phyloP scores from a whole-genome alignment of 2,329 filamentous ascomycete genomes.

The Penicillium sp. region DNA sequence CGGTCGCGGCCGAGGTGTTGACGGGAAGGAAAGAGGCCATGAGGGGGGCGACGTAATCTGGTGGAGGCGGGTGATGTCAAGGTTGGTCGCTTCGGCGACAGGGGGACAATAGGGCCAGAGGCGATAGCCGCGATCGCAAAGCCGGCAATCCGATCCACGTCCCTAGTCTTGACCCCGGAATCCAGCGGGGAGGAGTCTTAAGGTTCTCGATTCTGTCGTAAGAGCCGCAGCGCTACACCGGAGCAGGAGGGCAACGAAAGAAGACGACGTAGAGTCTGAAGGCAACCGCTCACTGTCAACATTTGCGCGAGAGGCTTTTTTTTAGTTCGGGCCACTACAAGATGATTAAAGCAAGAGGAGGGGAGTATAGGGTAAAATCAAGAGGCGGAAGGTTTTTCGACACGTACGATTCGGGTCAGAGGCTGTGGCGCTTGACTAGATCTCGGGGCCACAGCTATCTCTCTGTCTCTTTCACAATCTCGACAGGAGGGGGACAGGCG shows the following conservation, averaged over 20 bases:
- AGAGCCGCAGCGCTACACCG: conserved; percentile 23
- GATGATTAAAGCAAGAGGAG: background rate
- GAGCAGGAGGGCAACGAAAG: conserved; percentile 19
- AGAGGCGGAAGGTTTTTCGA: conserved; percentile 15
- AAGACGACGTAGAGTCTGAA: conserved; percentile 16
- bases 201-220: conserved; percentile 18
- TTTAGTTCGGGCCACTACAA: conserved; percentile 16
- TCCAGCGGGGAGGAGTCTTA: conserved; percentile 20
- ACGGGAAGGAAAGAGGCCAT: conserved; percentile 65
- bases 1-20: conserved; percentile 58
- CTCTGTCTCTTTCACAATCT: background rate
- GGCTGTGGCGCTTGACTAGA: background rate
- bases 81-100: conserved; percentile 20
- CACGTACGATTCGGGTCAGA: conserved; percentile 17
- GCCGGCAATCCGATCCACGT: conserved; percentile 25
- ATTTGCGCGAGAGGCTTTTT: conserved; percentile 20
- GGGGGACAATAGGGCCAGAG: conserved; percentile 20
- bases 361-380: background rate
- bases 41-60: conserved; percentile 33
- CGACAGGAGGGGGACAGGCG: background rate
- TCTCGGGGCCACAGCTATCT: background rate
- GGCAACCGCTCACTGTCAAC: conserved; percentile 25
- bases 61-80: conserved; percentile 34
- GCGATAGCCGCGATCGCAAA: conserved; percentile 28
- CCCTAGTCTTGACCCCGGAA: conserved; percentile 20